A percentile compares a stretch with the other conserved stretches of the same genome.
phyloP scores from a whole-genome alignment of 306 rosid species.

The Rosa lucieae region DNA sequence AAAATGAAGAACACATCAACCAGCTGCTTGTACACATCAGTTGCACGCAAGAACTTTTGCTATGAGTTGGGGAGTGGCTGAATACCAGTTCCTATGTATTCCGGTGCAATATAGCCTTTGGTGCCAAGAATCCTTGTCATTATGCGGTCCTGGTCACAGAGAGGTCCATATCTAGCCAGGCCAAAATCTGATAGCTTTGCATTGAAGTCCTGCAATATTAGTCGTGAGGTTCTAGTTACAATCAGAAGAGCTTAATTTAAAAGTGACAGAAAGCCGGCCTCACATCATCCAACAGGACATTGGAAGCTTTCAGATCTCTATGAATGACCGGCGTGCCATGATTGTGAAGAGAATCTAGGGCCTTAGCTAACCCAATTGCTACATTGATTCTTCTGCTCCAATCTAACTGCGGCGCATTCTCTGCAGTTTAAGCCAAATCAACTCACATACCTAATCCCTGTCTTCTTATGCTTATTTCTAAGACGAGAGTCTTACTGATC shows the following conservation, averaged over 20 bases:
- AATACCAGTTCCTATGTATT: conserved; percentile 43
- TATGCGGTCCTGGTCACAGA: conserved; percentile 26
- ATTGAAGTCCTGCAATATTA: conserved; percentile 32
- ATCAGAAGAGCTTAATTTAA: background rate
- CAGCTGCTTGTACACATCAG: background rate
- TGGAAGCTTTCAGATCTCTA: conserved; percentile 52
- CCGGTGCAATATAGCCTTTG: conserved; percentile 47
- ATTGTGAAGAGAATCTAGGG: conserved; percentile 49
- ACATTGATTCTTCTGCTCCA: conserved; percentile 51
- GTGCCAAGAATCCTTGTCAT: conserved; percentile 47
- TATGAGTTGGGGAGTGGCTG: background rate
- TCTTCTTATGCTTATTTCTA: background rate
- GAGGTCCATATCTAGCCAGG: conserved; percentile 51
- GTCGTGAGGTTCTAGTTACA: background rate
- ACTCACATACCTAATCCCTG: background rate
- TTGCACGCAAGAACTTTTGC: background rate
- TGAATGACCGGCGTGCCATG: conserved; percentile 47
- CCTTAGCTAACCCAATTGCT: conserved; percentile 50
- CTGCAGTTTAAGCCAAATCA: conserved; percentile 21
- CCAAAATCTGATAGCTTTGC: conserved; percentile 52
- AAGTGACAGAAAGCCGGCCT: conserved; percentile 20
- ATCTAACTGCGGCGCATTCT: conserved; percentile 21
- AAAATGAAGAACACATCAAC: background rate
- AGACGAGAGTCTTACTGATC: background rate
- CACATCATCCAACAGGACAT: conserved; percentile 52